Conservation (phyloP, 495 filamentous ascomycete species). For the Tetracladium marchalianum region DNA sequence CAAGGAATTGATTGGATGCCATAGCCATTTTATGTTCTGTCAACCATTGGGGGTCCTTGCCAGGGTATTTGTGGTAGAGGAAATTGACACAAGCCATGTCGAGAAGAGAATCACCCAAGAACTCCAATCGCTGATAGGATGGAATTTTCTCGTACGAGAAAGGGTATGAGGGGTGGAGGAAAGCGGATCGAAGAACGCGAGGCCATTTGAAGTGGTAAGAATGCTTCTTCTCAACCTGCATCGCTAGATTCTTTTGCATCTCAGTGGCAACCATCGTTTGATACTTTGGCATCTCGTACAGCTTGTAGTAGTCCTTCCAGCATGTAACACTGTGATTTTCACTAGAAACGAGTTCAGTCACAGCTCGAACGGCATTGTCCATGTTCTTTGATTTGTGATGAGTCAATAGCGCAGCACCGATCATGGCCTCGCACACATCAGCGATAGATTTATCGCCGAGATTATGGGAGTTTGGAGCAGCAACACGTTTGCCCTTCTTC, state of each 20-base stretch:
- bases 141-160: constrained; percentile 66
- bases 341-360: constrained; percentile 63
- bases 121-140: constrained; percentile 87
- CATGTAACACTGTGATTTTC: constrained; percentile 53
- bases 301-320: constrained; percentile 62
- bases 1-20: constrained; percentile 94
- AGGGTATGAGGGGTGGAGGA: constrained; percentile 78
- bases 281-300: constrained; percentile 66
- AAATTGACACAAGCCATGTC: constrained; percentile 81
- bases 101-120: constrained; percentile 81
- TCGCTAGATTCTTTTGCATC: constrained; percentile 55
- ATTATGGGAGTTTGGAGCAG: constrained; percentile 39
- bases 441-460: constrained; percentile 87
- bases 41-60: constrained; percentile 88
- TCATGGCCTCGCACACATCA: constrained; percentile 94
- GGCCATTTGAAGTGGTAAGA: constrained; percentile 78
- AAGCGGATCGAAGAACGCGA: constrained; percentile 69
- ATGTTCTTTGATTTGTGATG: constrained; percentile 46
- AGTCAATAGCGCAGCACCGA: constrained; percentile 76
- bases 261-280: constrained; percentile 48
- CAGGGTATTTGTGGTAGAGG: constrained; percentile 65
- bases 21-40: constrained; percentile 99
- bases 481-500: constrained; percentile 39
- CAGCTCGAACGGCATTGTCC: constrained; percentile 75
- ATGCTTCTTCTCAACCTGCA: constrained; percentile 53